Evolutionary conservation across 1,139 yeast species (phyloP), one percentile per base, ranked within the genome.

Genomic region (Sporopachydermia cereana): DNA sequence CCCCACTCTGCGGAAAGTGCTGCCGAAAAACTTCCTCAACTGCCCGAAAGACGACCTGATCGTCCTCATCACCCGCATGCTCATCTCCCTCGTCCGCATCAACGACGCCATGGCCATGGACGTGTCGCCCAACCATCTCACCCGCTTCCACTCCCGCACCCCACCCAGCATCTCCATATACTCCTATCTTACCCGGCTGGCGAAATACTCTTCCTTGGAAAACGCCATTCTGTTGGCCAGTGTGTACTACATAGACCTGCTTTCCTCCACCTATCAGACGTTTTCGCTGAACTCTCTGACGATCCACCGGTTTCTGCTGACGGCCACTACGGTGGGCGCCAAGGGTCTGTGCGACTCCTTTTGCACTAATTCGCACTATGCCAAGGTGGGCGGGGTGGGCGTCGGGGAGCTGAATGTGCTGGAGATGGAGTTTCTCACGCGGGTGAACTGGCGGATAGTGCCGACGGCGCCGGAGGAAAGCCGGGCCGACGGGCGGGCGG

Each of bases 361-460:
- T 60, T 89, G 94, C 61, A 88, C 96, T 3, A 91, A 89, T 60
- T 76, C 82, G 34, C 96, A 89, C 61, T 91, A 91, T 59, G 95
- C 97, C 9, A 84, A 84, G 59, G 97, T 91, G 18, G 98, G 98
- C 1, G 98, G 98, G 51, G 82, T 91, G 4, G 86, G 91, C 36
- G 68, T 83, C 41, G 74, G 81, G 49, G 98, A 91, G 60, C 68
- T 91, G 52, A 91, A 91, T 60, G 72, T 91, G 48, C 68, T 91
- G 43, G 98, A 91, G 59, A 78, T 84, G 47, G 97, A 91, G 62
- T 88, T 91, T 56, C 70, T 91, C 46, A 76, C 76, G 43, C 68
- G 91, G 51, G 91, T 91, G 12, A 79, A 80, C 51, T 91, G 93
- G 77, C 69, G 82, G 48, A 77, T 81, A 12, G 71, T 81, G 3